phyloP scores from a whole-genome alignment of 371 early-diverging fungal species.

The Homolaphlyctis polyrhiza region DNA sequence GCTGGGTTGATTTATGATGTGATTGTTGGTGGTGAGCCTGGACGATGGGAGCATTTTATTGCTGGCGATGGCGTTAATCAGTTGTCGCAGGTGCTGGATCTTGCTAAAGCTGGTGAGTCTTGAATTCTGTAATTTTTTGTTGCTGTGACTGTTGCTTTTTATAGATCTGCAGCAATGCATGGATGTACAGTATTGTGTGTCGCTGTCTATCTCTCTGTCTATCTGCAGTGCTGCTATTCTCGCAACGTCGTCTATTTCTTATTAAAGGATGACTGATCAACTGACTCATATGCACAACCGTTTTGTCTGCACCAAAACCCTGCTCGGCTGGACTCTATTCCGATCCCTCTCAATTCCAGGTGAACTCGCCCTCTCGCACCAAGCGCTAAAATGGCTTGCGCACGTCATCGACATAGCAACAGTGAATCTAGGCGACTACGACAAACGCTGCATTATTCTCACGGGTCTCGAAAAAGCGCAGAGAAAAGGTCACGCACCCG shows the following conservation, averaged over 20 bases:
- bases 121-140: too few species aligned
- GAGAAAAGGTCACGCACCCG: conserved; percentile 21
- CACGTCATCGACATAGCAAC: conserved; percentile 33
- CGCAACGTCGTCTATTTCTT: too few species aligned
- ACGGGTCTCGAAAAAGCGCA: conserved; percentile 32
- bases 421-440: conserved; percentile 34
- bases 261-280: too few species aligned
- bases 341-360: too few species aligned
- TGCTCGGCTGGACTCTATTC: too few species aligned
- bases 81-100: conserved; percentile 40
- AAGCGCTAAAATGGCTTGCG: conserved; percentile 32
- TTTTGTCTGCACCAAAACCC: too few species aligned
- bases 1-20: conserved; percentile 47
- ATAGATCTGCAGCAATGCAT: too few species aligned
- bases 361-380: conserved; percentile 43
- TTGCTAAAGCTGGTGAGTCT: conserved; percentile 42
- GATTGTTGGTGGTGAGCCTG: conserved; percentile 42
- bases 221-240: too few species aligned
- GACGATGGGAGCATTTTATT: conserved; percentile 54
- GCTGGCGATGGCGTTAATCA: conserved; percentile 50
- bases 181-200: too few species aligned
- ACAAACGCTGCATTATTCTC: conserved; percentile 44
- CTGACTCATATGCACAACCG: too few species aligned
- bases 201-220: too few species aligned
- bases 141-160: too few species aligned